Percentiles rank a stretch among this genome's conserved stretches.
Conservation (phyloP, 129 eudicot genomes). For the Chrysanthemum seticuspe region DNA sequence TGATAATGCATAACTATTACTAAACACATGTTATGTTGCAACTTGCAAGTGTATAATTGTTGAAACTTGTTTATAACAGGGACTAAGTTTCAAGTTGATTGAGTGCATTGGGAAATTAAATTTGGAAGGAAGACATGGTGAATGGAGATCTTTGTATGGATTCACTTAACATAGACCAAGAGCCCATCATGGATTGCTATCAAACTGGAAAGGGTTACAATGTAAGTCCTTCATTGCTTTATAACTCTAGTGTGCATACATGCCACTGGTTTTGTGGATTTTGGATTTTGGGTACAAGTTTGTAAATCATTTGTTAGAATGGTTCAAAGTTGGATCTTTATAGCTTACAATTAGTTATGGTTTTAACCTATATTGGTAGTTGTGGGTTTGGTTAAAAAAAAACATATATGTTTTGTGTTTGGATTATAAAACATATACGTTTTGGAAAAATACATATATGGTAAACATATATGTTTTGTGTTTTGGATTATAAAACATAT, state of each 20-base stretch:
- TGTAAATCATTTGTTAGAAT: too few species aligned
- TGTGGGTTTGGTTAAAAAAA: too few species aligned
- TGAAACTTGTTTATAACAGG: conserved; percentile 42
- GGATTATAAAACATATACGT: too few species aligned
- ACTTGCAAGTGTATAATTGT: not conserved
- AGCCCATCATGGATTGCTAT: conserved; percentile 68
- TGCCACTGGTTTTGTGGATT: too few species aligned
- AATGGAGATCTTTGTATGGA: conserved; percentile 71
- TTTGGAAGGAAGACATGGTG: conserved; percentile 50
- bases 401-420: too few species aligned
- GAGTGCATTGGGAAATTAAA: conserved; percentile 63
- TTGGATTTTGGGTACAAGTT: too few species aligned
- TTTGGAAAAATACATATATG: too few species aligned
- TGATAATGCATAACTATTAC: not conserved
- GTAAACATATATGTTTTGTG: too few species aligned
- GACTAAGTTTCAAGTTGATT: conserved; percentile 53
- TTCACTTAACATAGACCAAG: conserved; percentile 39
- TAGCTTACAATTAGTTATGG: too few species aligned
- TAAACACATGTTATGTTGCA: not conserved
- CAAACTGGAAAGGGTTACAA: conserved; percentile 46
- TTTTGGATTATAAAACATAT: too few species aligned
- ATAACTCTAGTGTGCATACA: not conserved
- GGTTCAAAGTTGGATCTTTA: too few species aligned
- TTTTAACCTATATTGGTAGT: too few species aligned
- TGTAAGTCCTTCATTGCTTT: conserved; percentile 38